Conservation (phyloP, 2,329 filamentous ascomycete genomes). For the Volutella citrinella region DNA sequence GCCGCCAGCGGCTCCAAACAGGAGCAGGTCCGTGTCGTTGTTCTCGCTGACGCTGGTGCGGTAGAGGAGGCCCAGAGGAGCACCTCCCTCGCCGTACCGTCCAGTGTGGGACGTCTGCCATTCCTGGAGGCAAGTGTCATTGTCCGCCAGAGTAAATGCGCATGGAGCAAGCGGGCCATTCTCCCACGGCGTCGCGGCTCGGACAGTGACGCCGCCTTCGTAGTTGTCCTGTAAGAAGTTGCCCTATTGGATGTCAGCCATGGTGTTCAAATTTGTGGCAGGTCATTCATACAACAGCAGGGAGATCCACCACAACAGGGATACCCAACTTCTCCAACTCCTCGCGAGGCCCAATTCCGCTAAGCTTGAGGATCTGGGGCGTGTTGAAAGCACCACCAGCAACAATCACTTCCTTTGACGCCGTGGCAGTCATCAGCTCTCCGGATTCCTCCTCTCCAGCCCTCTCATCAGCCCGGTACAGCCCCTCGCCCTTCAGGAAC, state of each 20-base stretch:
- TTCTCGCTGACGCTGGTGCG: no score
- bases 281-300: constrained; percentile 59
- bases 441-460: constrained; percentile 9
- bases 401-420: constrained; percentile 41
- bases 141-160: constrained; percentile 19
- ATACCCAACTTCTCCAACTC: constrained; percentile 31
- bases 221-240: constrained; percentile 57
- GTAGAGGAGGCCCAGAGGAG: constrained; percentile 31
- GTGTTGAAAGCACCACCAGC: constrained; percentile 48
- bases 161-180: constrained; percentile 18
- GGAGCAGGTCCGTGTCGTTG: constrained; percentile 52
- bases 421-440: constrained; percentile 6
- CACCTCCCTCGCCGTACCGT: constrained; percentile 51
- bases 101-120: constrained; percentile 14
- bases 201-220: constrained; percentile 27
- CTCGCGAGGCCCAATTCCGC: constrained; percentile 31
- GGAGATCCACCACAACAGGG: constrained; percentile 32
- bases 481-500: constrained; percentile 22
- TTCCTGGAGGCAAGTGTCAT: constrained; percentile 17
- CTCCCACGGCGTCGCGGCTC: constrained; percentile 13
- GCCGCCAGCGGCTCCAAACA: constrained; percentile 52
- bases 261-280: no score
- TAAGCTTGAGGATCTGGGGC: constrained; percentile 49
- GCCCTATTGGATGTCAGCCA: no score
- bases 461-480: constrained; percentile 24